Conservation (phyloP, 164 flowering plant species). For the Stephania japonica region DNA sequence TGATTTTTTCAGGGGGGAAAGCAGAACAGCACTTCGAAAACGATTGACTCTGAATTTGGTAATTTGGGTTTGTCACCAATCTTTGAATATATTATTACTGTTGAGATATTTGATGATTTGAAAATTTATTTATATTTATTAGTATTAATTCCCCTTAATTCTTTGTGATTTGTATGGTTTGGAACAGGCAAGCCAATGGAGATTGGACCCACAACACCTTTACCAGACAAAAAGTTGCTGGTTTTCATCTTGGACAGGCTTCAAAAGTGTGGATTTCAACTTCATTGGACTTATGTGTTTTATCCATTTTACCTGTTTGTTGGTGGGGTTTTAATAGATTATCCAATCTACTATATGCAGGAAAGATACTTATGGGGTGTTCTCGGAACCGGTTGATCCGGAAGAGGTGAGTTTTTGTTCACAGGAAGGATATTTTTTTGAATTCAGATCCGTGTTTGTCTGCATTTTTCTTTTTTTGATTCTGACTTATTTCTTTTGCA, state of each 20-base stretch:
- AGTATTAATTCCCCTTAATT: slow-evolving; percentile 3
- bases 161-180: slow-evolving; percentile 20
- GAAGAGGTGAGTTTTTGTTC: slow-evolving; percentile 51
- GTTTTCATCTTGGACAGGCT: slow-evolving; percentile 87
- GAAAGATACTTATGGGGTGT: slow-evolving; percentile 87
- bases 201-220: slow-evolving; percentile 72
- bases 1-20: slow-evolving; percentile 47
- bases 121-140: neutral
- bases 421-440: neutral
- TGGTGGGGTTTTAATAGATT: slow-evolving; percentile 9
- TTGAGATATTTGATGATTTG: neutral
- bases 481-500: slow-evolving; percentile 10
- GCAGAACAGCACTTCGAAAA: slow-evolving; percentile 34
- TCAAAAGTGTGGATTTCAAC: slow-evolving; percentile 58
- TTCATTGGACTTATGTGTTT: slow-evolving; percentile 3
- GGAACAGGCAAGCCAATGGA: slow-evolving; percentile 52
- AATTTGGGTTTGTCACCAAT: slow-evolving; percentile 32
- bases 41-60: slow-evolving; percentile 46
- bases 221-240: slow-evolving; percentile 89
- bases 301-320: neutral
- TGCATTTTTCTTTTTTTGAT: neutral
- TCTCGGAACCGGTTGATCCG: slow-evolving; percentile 93
- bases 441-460: neutral
- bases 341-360: slow-evolving; percentile 33
- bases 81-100: neutral